Evolutionary conservation across 2,329 filamentous ascomycete genomes (phyloP).

Genomic region (Neonectria neomacrospora): DNA sequence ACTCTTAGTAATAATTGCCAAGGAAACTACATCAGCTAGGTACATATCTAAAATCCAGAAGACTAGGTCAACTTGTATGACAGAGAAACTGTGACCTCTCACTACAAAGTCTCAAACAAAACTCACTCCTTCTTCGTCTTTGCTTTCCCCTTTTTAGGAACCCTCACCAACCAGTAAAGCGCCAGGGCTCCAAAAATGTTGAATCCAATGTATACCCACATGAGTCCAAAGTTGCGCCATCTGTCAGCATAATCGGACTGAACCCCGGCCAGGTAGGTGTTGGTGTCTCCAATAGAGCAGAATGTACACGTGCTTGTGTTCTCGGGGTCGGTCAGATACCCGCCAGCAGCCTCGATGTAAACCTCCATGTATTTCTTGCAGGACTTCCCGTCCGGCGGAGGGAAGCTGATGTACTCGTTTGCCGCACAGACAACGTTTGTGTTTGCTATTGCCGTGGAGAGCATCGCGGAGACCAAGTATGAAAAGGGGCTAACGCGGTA

Average conservation of each 20-base stretch:
- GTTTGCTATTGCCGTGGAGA: constrained; percentile 76
- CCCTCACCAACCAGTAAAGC: constrained; percentile 66
- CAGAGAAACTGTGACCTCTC: not conserved
- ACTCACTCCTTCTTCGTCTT: constrained; percentile 30
- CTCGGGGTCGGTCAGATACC: constrained; percentile 61
- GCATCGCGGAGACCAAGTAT: constrained; percentile 79
- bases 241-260: constrained; percentile 65
- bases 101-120: not conserved
- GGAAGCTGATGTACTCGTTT: constrained; percentile 77
- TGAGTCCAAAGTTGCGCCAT: constrained; percentile 76
- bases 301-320: constrained; percentile 65
- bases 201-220: constrained; percentile 69
- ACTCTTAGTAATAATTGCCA: not conserved
- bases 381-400: constrained; percentile 66
- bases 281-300: constrained; percentile 64
- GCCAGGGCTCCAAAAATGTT: constrained; percentile 66
- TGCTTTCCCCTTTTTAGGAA: constrained; percentile 56
- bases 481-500: constrained; percentile 86
- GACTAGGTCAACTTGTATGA: not conserved
- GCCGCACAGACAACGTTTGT: constrained; percentile 71
- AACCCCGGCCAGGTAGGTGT: constrained; percentile 61
- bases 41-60: not conserved
- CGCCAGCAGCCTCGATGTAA: constrained; percentile 62
- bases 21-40: not conserved
- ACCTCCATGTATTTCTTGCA: constrained; percentile 68